Evolutionary conservation across 1,139 yeast genomes (phyloP).

Genomic region (Kazachstania sp.): DNA sequence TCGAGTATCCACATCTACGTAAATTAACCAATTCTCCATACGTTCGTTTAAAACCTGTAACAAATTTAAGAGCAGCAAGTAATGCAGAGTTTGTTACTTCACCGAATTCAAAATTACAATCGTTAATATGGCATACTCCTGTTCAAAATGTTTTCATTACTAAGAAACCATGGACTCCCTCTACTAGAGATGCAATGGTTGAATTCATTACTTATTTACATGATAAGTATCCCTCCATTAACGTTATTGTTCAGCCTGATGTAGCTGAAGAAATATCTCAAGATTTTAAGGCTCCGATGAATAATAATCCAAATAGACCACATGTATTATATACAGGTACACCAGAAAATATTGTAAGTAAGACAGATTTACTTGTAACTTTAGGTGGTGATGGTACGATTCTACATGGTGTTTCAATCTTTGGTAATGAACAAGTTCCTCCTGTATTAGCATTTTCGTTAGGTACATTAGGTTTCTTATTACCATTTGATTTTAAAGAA

Average conservation of each 20-base stretch:
- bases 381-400: conserved; percentile 97
- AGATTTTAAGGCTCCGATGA: conserved; percentile 32
- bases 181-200: conserved; percentile 59
- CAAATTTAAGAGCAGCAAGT: conserved; percentile 17
- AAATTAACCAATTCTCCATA: conserved; percentile 9
- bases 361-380: conserved; percentile 67
- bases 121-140: conserved; percentile 43
- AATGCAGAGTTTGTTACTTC: conserved; percentile 38
- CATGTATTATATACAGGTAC: conserved; percentile 50
- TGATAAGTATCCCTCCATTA: conserved; percentile 55
- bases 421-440: conserved; percentile 65
- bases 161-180: conserved; percentile 72
- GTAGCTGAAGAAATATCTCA: conserved; percentile 62
- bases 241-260: conserved; percentile 67
- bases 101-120: conserved; percentile 42
- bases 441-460: conserved; percentile 83
- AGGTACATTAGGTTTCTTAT: conserved; percentile 84
- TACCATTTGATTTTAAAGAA: conserved; percentile 73
- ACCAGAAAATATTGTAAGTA: conserved; percentile 44
- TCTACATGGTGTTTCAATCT: conserved; percentile 56
- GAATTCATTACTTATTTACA: conserved; percentile 51
- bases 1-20: conserved; percentile 4
- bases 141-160: conserved; percentile 68
- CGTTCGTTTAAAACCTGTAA: conserved; percentile 24
- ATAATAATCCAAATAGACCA: conserved; percentile 25